These are phyloP conservation scores for Paramecium caudatum DNA, from an alignment of 73 alveolate species.

Conservation along the genomic window DNA sequence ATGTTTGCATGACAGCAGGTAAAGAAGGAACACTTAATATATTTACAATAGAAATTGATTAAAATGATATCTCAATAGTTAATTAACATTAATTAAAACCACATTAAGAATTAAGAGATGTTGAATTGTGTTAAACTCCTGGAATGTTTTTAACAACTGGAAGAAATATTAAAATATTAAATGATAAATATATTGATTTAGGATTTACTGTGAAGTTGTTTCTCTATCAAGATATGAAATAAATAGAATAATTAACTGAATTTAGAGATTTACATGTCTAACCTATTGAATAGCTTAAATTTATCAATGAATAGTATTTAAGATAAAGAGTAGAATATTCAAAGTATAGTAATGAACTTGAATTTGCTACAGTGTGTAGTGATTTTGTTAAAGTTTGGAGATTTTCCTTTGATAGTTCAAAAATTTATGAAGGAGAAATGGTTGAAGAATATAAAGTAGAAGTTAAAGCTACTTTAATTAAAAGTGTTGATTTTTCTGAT, in stretches of 20 bases:
- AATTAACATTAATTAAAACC: slow-evolving; percentile 50
- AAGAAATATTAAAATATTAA: not conserved
- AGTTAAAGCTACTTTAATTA: slow-evolving; percentile 1
- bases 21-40: slow-evolving; percentile 52
- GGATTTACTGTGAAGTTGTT: slow-evolving; percentile 62
- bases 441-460: slow-evolving; percentile 26
- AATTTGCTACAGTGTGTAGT: slow-evolving; percentile 37
- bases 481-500: slow-evolving; percentile 43
- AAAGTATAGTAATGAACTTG: slow-evolving; percentile 56
- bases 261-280: slow-evolving; percentile 54
- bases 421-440: slow-evolving; percentile 68
- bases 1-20: slow-evolving; percentile 61
- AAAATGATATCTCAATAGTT: slow-evolving; percentile 39
- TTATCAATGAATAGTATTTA: slow-evolving; percentile 47
- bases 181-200: slow-evolving; percentile 56
- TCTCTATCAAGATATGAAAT: slow-evolving; percentile 46
- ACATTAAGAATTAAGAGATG: slow-evolving; percentile 64
- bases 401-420: slow-evolving; percentile 50
- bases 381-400: slow-evolving; percentile 59
- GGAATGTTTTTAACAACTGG: slow-evolving; percentile 65
- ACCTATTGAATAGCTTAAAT: slow-evolving; percentile 9
- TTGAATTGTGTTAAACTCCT: slow-evolving; percentile 63
- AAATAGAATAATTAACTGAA: slow-evolving; percentile 44
- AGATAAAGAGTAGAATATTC: slow-evolving; percentile 44
- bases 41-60: slow-evolving; percentile 32